phyloP scores from a whole-genome alignment of 305 asterid genomes.

The Fraxinus greggii region DNA sequence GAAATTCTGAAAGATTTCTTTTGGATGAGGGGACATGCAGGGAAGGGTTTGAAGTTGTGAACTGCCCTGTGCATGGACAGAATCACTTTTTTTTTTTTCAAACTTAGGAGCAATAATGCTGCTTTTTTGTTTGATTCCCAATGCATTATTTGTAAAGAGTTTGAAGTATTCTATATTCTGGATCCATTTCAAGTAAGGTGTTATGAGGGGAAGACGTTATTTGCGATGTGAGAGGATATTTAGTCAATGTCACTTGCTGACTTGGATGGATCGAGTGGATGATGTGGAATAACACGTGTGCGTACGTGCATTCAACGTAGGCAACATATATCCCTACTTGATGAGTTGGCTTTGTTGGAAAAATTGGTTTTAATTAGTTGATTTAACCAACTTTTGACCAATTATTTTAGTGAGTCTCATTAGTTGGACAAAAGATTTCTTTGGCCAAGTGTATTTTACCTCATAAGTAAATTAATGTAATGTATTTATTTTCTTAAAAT shows the following conservation, averaged over 20 bases:
- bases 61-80: not conserved
- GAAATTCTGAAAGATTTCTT: conserved; percentile 30
- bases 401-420: too few relatives aligned
- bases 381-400: too few relatives aligned
- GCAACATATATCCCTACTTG: conserved; percentile 18
- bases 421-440: too few relatives aligned
- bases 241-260: not conserved
- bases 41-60: not conserved
- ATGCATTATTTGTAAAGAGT: conserved; percentile 45
- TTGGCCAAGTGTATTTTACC: too few relatives aligned
- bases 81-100: not conserved
- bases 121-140: conserved; percentile 39
- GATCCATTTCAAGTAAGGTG: conserved; percentile 45
- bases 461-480: too few relatives aligned
- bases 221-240: conserved; percentile 25
- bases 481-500: too few relatives aligned
- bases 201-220: conserved; percentile 61
- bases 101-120: conserved; percentile 20
- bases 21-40: conserved; percentile 9
- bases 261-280: not conserved
- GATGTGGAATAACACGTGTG: not conserved
- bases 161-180: conserved; percentile 34
- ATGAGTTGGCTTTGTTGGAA: conserved; percentile 21
- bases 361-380: too few relatives aligned
- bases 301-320: not conserved